phyloP scores from a whole-genome alignment of 129 eudicot species.

The Tanacetum coccineum region DNA sequence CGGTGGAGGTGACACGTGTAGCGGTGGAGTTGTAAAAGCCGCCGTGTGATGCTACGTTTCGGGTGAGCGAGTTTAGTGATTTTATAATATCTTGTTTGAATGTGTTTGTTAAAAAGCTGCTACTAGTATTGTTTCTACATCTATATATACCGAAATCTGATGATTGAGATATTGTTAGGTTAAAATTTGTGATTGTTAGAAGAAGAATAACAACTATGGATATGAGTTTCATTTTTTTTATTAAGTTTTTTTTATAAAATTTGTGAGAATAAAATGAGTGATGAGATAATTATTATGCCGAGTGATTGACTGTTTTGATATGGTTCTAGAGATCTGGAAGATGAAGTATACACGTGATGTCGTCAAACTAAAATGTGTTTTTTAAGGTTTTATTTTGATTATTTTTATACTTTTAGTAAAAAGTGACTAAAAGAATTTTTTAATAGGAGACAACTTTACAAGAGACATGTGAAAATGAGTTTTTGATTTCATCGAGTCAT shows the following conservation, averaged over 20 bases:
- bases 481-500: too few relatives aligned
- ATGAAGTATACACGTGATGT: not conserved
- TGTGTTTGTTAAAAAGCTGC: slow-evolving; percentile 24
- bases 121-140: slow-evolving; percentile 26
- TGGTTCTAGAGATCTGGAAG: slow-evolving; percentile 4
- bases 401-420: too few relatives aligned
- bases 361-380: not conserved
- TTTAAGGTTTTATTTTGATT: too few relatives aligned
- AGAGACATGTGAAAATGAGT: too few relatives aligned
- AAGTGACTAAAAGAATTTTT: too few relatives aligned
- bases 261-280: not conserved
- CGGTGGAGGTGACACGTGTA: slow-evolving; percentile 24
- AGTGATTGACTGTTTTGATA: too few relatives aligned
- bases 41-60: slow-evolving; percentile 17
- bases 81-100: slow-evolving; percentile 3
- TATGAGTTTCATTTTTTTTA: not conserved
- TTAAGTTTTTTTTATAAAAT: not conserved
- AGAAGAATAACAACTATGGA: slow-evolving; percentile 4
- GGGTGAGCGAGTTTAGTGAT: slow-evolving; percentile 24
- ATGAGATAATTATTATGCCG: not conserved
- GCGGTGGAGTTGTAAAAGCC: slow-evolving; percentile 37
- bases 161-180: slow-evolving; percentile 20
- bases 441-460: too few relatives aligned
- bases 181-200: not conserved
- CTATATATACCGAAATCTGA: slow-evolving; percentile 12